Evolutionary conservation across 2,329 filamentous ascomycete genomes (phyloP).

Genomic region (Colletotrichum sp.): DNA sequence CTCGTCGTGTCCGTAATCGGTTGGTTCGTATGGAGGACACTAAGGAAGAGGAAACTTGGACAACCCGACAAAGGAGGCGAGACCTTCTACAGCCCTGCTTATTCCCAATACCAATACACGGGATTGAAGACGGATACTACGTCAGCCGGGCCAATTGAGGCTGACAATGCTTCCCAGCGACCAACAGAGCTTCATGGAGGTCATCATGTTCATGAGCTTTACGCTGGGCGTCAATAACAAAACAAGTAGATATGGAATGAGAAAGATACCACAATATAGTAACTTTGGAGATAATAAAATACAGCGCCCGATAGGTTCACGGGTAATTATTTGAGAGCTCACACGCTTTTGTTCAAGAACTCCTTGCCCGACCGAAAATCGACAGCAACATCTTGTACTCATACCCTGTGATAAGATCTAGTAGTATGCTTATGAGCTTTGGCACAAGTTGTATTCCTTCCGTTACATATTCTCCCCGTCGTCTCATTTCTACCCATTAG

Average conservation of each 20-base stretch:
- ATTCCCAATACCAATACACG: background rate
- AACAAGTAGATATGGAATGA: background rate
- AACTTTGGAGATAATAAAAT: background rate
- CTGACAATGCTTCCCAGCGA: background rate
- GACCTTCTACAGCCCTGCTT: background rate
- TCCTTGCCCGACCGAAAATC: no score
- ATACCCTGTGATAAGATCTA: no score
- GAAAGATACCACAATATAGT: background rate
- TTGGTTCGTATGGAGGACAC: background rate
- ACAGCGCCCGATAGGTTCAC: background rate
- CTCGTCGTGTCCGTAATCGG: background rate
- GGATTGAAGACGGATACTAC: background rate
- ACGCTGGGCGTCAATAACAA: background rate
- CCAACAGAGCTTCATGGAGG: rapidly evolving
- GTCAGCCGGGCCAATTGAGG: background rate
- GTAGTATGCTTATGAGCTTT: no score
- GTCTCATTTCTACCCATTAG: no score
- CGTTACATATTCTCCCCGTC: no score
- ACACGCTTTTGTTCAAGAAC: no score
- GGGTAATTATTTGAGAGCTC: no score
- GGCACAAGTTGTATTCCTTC: no score
- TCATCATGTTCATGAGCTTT: background rate
- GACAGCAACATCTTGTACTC: no score
- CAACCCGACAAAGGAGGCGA: background rate
- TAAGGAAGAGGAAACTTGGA: background rate